Conservation (phyloP, 371 early-diverging fungal genomes). For the Mucor velutinosus region DNA sequence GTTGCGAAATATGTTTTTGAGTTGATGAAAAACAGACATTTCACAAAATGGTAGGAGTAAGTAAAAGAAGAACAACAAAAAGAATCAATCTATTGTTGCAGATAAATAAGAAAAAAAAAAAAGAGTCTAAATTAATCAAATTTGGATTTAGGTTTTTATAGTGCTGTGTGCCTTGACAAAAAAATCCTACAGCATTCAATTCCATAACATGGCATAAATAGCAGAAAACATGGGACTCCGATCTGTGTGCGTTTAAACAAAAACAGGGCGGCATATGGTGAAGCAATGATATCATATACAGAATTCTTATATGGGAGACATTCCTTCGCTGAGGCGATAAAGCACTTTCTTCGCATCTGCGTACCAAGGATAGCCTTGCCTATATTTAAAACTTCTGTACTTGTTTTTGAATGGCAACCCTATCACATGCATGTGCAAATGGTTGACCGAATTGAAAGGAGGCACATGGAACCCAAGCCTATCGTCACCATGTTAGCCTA, state of each 20-base stretch:
- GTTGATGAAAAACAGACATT: conserved; percentile 49
- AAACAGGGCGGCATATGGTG: background rate
- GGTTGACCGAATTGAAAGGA: conserved; percentile 63
- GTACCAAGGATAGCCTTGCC: conserved; percentile 34
- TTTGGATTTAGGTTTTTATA: conserved; percentile 17
- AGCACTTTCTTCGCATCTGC: conserved; percentile 18
- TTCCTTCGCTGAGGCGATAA: conserved; percentile 12
- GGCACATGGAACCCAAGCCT: conserved; percentile 72
- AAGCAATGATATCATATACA: conserved; percentile 8
- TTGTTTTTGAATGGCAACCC: conserved; percentile 52
- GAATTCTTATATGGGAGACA: conserved; percentile 11
- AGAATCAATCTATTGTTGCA: conserved; percentile 9
- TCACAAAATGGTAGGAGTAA: background rate
- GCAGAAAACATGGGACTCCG: conserved; percentile 13
- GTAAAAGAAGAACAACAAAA: conserved; percentile 10
- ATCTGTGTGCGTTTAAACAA: background rate
- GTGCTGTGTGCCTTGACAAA: conserved; percentile 1
- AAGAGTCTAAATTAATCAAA: conserved; percentile 16
- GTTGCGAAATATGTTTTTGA: conserved; percentile 44
- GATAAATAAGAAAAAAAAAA: conserved; percentile 18
- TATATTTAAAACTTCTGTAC: conserved; percentile 30
- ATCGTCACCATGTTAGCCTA: background rate
- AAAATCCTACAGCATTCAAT: background rate
- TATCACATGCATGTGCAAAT: conserved; percentile 65
- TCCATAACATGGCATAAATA: background rate